These are phyloP conservation scores for Glycine latifolia DNA, from an alignment of 306 rosid genomes.

Conservation along the genomic window DNA sequence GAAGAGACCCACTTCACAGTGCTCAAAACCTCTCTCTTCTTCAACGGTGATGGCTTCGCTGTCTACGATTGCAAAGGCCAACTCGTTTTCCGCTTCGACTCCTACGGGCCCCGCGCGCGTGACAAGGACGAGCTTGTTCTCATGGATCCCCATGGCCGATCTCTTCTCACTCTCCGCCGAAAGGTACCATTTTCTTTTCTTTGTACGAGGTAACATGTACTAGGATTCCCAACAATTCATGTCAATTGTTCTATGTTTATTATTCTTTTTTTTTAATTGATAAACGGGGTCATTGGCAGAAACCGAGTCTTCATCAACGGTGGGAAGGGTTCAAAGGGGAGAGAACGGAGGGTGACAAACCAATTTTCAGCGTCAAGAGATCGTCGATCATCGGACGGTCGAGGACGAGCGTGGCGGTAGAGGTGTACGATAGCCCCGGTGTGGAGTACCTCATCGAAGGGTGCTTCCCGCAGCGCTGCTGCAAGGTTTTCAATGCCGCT, in stretches of 20 bases:
- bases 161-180: conserved; percentile 89
- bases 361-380: conserved; percentile 79
- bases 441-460: conserved; percentile 88
- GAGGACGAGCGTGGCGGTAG: conserved; percentile 67
- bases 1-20: conserved; percentile 80
- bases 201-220: too few species aligned
- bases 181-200: conserved; percentile 55
- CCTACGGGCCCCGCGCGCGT: conserved; percentile 71
- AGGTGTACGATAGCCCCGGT: conserved; percentile 57
- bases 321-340: conserved; percentile 96
- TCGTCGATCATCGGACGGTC: conserved; percentile 92
- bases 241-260: too few species aligned
- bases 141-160: conserved; percentile 83
- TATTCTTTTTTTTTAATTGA: too few species aligned
- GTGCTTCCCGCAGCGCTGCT: conserved; percentile 65
- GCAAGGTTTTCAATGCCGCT: conserved; percentile 58
- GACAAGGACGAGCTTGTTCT: conserved; percentile 79
- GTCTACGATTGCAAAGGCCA: conserved; percentile 80
- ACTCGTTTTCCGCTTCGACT: conserved; percentile 86
- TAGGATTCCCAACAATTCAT: too few species aligned
- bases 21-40: conserved; percentile 81
- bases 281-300: conserved; percentile 47
- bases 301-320: conserved; percentile 90
- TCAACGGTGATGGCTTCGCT: conserved; percentile 82
- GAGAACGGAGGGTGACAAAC: conserved; percentile 75